phyloP scores from a whole-genome alignment of 1,284 basidiomycete species.

The Xerocomus amazonicus region DNA sequence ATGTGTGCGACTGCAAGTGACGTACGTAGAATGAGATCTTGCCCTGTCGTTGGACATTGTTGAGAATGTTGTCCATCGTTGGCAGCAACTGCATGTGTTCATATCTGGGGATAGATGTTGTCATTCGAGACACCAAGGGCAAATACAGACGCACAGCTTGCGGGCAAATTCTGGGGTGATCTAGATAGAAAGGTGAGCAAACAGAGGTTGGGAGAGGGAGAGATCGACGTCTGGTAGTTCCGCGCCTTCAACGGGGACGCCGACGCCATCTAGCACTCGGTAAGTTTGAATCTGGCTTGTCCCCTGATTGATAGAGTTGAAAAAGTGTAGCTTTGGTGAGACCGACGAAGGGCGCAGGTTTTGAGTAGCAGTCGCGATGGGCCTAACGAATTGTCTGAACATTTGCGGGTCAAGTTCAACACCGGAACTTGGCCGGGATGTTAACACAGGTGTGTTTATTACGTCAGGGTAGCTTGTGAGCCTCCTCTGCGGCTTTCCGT shows the following conservation, averaged over 20 bases:
- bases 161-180: constrained; percentile 71
- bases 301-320: constrained; percentile 66
- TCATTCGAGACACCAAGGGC: not conserved
- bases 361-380: constrained; percentile 24
- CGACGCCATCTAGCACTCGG: constrained; percentile 76
- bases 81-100: constrained; percentile 84
- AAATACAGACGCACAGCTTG: constrained; percentile 49
- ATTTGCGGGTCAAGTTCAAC: constrained; percentile 10
- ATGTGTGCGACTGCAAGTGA: constrained; percentile 12
- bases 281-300: constrained; percentile 74
- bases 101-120: constrained; percentile 46
- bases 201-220: not conserved
- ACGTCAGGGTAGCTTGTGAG: constrained; percentile 46
- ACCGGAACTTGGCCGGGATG: constrained; percentile 23
- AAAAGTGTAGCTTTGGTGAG: constrained; percentile 65
- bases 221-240: constrained; percentile 63
- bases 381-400: constrained; percentile 12
- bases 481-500: constrained; percentile 59
- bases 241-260: constrained; percentile 68
- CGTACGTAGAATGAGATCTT: constrained; percentile 92
- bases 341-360: constrained; percentile 56
- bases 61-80: constrained; percentile 82
- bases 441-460: not conserved
- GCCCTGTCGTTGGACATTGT: constrained; percentile 91
- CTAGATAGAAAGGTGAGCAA: constrained; percentile 37